Evolutionary conservation across 1,139 yeast genomes (phyloP).

Genomic region (Diutina mesorugosa): DNA sequence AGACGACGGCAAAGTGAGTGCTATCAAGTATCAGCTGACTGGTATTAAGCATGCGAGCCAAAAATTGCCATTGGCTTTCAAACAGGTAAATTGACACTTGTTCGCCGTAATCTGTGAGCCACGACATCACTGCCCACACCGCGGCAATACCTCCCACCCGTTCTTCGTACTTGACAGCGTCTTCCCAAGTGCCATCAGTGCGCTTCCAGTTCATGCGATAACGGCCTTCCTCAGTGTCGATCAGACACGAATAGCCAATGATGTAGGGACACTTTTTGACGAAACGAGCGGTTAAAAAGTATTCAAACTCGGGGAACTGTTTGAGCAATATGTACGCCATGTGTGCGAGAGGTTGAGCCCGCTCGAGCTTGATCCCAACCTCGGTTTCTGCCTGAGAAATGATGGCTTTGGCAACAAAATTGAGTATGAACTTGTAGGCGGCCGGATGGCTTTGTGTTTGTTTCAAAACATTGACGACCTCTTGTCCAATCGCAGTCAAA

Average conservation of each 20-base stretch:
- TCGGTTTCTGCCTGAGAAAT: constrained; percentile 92
- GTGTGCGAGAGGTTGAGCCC: constrained; percentile 66
- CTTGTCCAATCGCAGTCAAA: constrained; percentile 35
- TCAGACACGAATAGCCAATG: constrained; percentile 64
- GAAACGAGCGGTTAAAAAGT: constrained; percentile 63
- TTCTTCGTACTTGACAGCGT: constrained; percentile 63
- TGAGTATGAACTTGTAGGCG: constrained; percentile 61
- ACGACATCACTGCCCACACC: constrained; percentile 64
- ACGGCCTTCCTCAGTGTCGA: constrained; percentile 78
- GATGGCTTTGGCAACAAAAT: constrained; percentile 72
- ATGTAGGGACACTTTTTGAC: constrained; percentile 85
- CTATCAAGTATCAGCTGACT: constrained; percentile 37
- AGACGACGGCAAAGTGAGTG: constrained; percentile 58
- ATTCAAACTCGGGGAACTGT: constrained; percentile 52
- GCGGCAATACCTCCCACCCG: constrained; percentile 78
- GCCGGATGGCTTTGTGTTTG: constrained; percentile 19
- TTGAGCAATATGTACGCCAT: constrained; percentile 44
- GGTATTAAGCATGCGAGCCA: constrained; percentile 59
- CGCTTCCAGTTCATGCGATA: constrained; percentile 80
- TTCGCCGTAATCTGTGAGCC: constrained; percentile 11
- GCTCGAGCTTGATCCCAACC: constrained; percentile 64
- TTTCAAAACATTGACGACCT: constrained; percentile 34
- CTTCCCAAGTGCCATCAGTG: constrained; percentile 63
- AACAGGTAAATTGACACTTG: constrained; percentile 8
- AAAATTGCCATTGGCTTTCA: constrained; percentile 58